A percentile compares a stretch with the other conserved stretches of the same genome.
phyloP scores from a whole-genome alignment of 2,329 filamentous ascomycete species.

The Nemania sp. region DNA sequence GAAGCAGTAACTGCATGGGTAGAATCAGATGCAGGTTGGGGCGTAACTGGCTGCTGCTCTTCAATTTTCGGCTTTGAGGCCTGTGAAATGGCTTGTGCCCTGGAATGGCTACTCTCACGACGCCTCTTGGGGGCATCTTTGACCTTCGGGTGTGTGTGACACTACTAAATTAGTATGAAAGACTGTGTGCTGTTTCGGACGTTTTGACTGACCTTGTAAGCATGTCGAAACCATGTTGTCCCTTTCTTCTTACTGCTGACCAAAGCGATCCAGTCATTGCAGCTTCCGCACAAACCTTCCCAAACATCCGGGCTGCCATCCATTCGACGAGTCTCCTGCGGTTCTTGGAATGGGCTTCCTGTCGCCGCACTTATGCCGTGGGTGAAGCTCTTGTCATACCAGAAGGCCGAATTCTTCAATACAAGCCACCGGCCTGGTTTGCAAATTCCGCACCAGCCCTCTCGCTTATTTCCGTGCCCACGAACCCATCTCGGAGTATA shows the following conservation, averaged over 20 bases:
- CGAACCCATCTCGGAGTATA: conserved; percentile 85
- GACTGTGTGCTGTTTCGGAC: neutral
- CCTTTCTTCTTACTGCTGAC: conserved; percentile 89
- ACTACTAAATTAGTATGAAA: conserved; percentile 49
- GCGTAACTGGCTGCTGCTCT: conserved; percentile 46
- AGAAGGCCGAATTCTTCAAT: conserved; percentile 87
- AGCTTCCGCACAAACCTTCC: conserved; percentile 78
- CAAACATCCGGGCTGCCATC: conserved; percentile 81
- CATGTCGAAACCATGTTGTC: conserved; percentile 89
- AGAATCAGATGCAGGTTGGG: conserved; percentile 51
- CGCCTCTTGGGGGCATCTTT: conserved; percentile 71
- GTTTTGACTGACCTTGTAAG: conserved; percentile 69
- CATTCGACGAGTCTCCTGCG: conserved; percentile 73
- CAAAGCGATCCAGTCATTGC: conserved; percentile 78
- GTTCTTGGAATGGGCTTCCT: conserved; percentile 76
- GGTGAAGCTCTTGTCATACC: conserved; percentile 91
- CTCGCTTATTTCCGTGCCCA: conserved; percentile 83
- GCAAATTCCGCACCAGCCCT: conserved; percentile 89
- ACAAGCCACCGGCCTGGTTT: conserved; percentile 85
- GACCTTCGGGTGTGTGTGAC: conserved; percentile 71
- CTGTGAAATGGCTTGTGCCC: conserved; percentile 46
- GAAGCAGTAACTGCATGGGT: conserved; percentile 39
- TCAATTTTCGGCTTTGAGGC: conserved; percentile 54
- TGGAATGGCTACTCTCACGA: conserved; percentile 61
- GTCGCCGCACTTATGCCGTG: conserved; percentile 85